Conservation (phyloP, 164 flowering plant species). For the Berberis thunbergii region DNA sequence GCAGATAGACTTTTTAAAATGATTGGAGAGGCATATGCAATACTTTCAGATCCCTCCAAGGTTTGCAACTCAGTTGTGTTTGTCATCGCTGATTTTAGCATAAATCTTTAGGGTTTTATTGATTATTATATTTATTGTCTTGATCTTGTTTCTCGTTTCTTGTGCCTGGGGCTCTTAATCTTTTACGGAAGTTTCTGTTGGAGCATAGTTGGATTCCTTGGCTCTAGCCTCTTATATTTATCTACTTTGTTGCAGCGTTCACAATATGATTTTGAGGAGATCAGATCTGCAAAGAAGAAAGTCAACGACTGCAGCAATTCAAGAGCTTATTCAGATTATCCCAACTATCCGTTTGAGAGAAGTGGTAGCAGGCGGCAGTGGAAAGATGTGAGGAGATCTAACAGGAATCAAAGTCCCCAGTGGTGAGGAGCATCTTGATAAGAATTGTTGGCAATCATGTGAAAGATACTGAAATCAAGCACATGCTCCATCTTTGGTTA, state of each 20-base stretch:
- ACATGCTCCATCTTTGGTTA: too few species aligned
- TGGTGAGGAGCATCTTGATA: conserved; percentile 21
- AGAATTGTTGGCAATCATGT: background rate
- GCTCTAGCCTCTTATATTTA: background rate
- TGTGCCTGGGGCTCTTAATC: too few species aligned
- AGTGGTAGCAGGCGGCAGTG: conserved; percentile 15
- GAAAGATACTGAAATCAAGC: too few species aligned
- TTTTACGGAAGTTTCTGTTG: too few species aligned
- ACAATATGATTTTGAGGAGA: conserved; percentile 58
- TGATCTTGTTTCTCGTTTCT: too few species aligned
- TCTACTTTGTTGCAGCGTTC: conserved; percentile 41
- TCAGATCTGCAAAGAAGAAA: conserved; percentile 36
- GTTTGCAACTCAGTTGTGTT: conserved; percentile 22
- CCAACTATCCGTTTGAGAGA: conserved; percentile 27
- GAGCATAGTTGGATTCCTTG: too few species aligned
- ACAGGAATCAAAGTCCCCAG: conserved; percentile 22
- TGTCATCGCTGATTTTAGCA: background rate
- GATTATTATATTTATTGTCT: too few species aligned
- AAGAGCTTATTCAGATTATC: conserved; percentile 23
- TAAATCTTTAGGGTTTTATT: background rate
- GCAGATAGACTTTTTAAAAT: conserved; percentile 92
- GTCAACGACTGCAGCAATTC: conserved; percentile 21
- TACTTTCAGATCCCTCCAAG: conserved; percentile 78
- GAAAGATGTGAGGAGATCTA: conserved; percentile 23
- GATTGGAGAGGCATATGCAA: conserved; percentile 95